Evolutionary conservation across 2,329 filamentous ascomycete genomes (phyloP).

Genomic region (Cladobotryum protrusum): DNA sequence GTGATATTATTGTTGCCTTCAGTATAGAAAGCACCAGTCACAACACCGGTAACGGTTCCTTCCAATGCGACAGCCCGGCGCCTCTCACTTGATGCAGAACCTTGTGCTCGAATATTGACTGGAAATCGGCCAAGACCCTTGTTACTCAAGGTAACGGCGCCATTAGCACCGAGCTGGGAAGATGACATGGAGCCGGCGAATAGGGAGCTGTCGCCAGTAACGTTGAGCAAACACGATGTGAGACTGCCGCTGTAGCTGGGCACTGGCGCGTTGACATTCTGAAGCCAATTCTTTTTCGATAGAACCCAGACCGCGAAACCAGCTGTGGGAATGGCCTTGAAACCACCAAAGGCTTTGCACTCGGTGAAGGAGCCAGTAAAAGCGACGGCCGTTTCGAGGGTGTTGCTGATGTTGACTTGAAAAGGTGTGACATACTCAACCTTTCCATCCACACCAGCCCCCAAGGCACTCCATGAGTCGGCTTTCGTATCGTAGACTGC

Average conservation of each 20-base stretch:
- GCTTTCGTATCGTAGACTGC: slow-evolving; percentile 66
- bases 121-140: slow-evolving; percentile 49
- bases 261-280: slow-evolving; percentile 62
- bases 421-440: slow-evolving; percentile 72
- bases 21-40: slow-evolving; percentile 72
- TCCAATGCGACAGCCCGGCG: slow-evolving; percentile 42
- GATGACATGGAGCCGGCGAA: slow-evolving; percentile 81
- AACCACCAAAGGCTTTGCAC: slow-evolving; percentile 61
- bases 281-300: slow-evolving; percentile 78
- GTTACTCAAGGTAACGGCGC: slow-evolving; percentile 59
- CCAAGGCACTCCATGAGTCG: slow-evolving; percentile 70
- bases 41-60: slow-evolving; percentile 57
- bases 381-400: slow-evolving; percentile 66
- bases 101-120: slow-evolving; percentile 44
- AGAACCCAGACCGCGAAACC: slow-evolving; percentile 93
- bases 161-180: slow-evolving; percentile 64
- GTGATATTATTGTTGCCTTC: slow-evolving; percentile 70
- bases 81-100: slow-evolving; percentile 22
- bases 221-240: slow-evolving; percentile 59
- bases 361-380: slow-evolving; percentile 75
- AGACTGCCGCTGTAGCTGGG: slow-evolving; percentile 67
- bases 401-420: slow-evolving; percentile 67
- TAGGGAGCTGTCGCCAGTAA: slow-evolving; percentile 57
- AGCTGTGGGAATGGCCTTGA: slow-evolving; percentile 53
- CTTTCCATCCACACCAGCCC: slow-evolving; percentile 75